Evolutionary conservation across 352 stramenopile genomes (phyloP).

Genomic region (Phytopythium cucurbitacearum): DNA sequence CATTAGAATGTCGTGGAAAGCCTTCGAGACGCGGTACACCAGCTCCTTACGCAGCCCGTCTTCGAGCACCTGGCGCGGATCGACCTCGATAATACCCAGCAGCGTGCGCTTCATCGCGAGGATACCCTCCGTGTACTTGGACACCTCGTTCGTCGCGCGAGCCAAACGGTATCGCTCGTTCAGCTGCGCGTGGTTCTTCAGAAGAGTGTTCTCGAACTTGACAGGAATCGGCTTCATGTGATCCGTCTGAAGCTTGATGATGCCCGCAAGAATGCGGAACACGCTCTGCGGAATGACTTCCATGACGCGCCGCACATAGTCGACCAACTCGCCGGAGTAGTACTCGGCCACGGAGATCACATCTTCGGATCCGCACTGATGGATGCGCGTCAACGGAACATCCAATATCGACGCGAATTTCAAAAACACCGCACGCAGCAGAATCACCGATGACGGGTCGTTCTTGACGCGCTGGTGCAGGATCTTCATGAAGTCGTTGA

Average conservation of each 20-base stretch:
- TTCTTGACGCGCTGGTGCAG: constrained; percentile 91
- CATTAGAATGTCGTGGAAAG: constrained; percentile 84
- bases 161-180: constrained; percentile 91
- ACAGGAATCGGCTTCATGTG: constrained; percentile 89
- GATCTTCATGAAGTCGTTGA: constrained; percentile 93
- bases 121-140: constrained; percentile 94
- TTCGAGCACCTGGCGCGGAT: constrained; percentile 91
- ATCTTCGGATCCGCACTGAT: constrained; percentile 90
- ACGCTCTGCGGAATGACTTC: constrained; percentile 94
- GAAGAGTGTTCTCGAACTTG: constrained; percentile 90
- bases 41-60: constrained; percentile 94
- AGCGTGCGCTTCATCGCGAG: constrained; percentile 94
- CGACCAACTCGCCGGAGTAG: constrained; percentile 92
- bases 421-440: constrained; percentile 92
- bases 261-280: constrained; percentile 92
- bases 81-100: constrained; percentile 92
- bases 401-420: constrained; percentile 95
- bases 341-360: constrained; percentile 91
- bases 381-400: constrained; percentile 90
- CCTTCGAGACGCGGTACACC: constrained; percentile 85
- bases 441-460: constrained; percentile 90
- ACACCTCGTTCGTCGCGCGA: constrained; percentile 93
- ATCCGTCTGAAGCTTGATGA: constrained; percentile 92
- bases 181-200: constrained; percentile 91
- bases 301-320: constrained; percentile 93